Base-by-base conservation (phyloP, 192 early-diverging fungal genomes). In the Coemansia sp. region DNA sequence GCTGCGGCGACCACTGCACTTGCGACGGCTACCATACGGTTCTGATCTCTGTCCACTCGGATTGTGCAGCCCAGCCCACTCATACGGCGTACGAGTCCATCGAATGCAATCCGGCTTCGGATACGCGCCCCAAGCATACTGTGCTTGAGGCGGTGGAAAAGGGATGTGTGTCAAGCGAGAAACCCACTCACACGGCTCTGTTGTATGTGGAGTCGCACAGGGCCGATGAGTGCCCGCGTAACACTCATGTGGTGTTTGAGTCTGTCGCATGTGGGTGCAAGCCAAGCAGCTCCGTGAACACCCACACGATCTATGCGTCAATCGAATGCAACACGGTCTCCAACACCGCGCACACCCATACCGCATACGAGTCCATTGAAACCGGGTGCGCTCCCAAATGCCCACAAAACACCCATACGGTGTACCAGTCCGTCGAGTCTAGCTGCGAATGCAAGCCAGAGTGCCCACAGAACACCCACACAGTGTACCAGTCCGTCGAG, bases 11-110 rank as follows among this genome's bases (percentile, higher is more conserved):
- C 11, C 60, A 74, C 42, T 74, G 65, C 44, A 53, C 47, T 0
- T 74, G 65, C 51, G 52, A 64, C 41, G 59, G 47, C 39, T 63
- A 59, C 53, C 71, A 74, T 33, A 65, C 71, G 0, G 71, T 68
- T 5, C 31, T 74, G 1, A 61, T 74, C 11, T 60, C 57, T 1
- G 57, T 74, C 13, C 48, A 54, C 31, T 49, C 55, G 12, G 21
- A 47, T 1, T 53, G 53, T 57, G 12, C 16, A 6, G 45, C 50
- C 11, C 23, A 57, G 9, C 49, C 55, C 50, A 68, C 53, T 31
- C 63, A 66, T 50, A 59, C 57, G 3, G 56, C 39, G 4, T 49
- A 50, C 45, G 45, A 66, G 45, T 63, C 45, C 12, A 39, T 63
- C 18, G 46, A 62, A 7, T 39, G 42, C 36, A 35, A 50, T 13